Evolutionary conservation across 768 basidiomycete species (phyloP).

Genomic region (Auriscalpium vulgare): DNA sequence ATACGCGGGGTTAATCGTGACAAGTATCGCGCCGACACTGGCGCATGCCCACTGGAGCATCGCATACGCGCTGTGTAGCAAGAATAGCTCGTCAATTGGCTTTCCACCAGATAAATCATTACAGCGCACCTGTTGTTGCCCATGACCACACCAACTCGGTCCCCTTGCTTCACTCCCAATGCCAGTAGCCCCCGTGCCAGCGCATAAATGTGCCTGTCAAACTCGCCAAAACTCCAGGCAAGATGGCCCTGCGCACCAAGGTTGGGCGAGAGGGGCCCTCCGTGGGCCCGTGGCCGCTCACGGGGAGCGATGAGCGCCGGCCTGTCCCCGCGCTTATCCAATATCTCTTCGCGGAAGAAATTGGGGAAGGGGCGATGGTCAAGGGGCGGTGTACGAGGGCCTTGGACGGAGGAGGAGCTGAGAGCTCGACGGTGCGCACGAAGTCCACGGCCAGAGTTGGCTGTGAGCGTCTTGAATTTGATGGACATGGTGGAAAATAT

Average conservation of each 20-base stretch:
- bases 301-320: conserved; percentile 60
- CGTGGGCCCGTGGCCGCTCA: conserved; percentile 50
- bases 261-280: conserved; percentile 51
- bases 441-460: too few species aligned
- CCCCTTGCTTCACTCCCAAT: conserved; percentile 67
- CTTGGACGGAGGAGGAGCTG: conserved; percentile 47
- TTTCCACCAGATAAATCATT: not conserved
- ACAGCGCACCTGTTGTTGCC: conserved; percentile 68
- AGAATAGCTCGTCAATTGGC: not conserved
- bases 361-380: conserved; percentile 45
- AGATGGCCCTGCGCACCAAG: conserved; percentile 42
- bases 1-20: conserved; percentile 80
- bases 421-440: conserved; percentile 15
- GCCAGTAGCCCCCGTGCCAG: conserved; percentile 61
- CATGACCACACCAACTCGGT: conserved; percentile 76
- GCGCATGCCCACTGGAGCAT: conserved; percentile 82
- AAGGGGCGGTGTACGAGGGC: conserved; percentile 48
- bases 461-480: too few species aligned
- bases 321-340: conserved; percentile 36
- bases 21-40: conserved; percentile 75
- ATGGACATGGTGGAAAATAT: too few species aligned
- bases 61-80: conserved; percentile 55
- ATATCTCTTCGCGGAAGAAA: conserved; percentile 54
- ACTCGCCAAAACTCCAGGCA: conserved; percentile 68
- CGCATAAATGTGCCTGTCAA: conserved; percentile 56